These are phyloP conservation scores for Quillaja saponaria DNA, from an alignment of 306 rosid genomes.

Conservation along the genomic window DNA sequence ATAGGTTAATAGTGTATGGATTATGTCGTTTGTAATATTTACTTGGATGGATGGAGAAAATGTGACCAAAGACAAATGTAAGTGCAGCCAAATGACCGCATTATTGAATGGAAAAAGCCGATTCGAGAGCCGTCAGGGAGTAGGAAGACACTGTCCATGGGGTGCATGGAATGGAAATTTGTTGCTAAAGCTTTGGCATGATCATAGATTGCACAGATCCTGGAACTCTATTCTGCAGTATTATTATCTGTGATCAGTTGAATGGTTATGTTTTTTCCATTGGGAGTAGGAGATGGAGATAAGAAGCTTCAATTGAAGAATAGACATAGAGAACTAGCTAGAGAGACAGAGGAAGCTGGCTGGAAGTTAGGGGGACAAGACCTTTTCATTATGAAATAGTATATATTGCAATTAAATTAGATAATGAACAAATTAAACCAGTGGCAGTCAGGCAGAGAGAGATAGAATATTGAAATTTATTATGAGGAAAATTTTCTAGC, in stretches of 20 bases:
- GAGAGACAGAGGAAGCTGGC: neutral
- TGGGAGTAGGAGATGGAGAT: neutral
- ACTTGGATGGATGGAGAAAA: slow-evolving; percentile 57
- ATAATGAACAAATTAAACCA: neutral
- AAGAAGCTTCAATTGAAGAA: too few species aligned
- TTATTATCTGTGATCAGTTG: neutral
- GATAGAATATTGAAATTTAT: too few species aligned
- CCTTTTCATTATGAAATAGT: neutral
- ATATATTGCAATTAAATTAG: neutral
- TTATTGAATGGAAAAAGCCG: slow-evolving; percentile 39
- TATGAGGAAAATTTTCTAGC: slow-evolving; percentile 26
- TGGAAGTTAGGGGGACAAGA: too few species aligned
- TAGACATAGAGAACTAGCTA: neutral
- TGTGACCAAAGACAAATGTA: slow-evolving; percentile 77
- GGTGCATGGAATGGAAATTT: slow-evolving; percentile 8
- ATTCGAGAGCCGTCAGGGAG: slow-evolving; percentile 49
- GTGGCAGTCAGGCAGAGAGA: slow-evolving; percentile 12
- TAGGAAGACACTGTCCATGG: slow-evolving; percentile 60
- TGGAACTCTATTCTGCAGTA: neutral
- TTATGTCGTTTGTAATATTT: neutral
- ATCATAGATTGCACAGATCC: neutral
- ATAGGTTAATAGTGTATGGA: too few species aligned
- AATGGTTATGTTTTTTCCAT: too few species aligned
- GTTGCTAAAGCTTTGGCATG: slow-evolving; percentile 26
- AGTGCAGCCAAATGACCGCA: slow-evolving; percentile 58